Evolutionary conservation across 2,329 filamentous ascomycete genomes (phyloP).

Genomic region (Apiospora marii): DNA sequence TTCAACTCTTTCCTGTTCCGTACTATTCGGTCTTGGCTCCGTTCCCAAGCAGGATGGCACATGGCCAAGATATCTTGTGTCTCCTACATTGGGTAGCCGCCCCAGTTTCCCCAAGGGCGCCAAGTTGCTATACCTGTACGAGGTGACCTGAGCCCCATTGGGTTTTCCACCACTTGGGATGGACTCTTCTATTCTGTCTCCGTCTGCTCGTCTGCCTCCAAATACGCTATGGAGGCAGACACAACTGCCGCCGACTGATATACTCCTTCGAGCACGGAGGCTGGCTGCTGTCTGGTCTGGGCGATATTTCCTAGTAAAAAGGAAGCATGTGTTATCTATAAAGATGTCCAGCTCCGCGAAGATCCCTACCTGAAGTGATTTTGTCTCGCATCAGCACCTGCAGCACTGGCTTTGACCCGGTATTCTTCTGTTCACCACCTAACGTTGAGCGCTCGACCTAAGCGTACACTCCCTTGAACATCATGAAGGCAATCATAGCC

Average conservation of each 20-base stretch:
- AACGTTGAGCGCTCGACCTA: background rate
- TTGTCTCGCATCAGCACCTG: too few relatives aligned
- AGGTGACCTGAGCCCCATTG: background rate
- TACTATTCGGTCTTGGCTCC: constrained; percentile 17
- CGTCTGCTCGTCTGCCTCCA: background rate
- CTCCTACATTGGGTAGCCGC: background rate
- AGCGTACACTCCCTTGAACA: background rate
- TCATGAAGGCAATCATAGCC: background rate
- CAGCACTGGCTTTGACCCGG: background rate
- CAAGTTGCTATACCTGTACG: background rate
- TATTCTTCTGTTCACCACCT: background rate
- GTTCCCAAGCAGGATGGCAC: background rate
- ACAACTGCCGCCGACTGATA: background rate
- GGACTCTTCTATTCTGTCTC: background rate
- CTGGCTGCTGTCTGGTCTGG: background rate
- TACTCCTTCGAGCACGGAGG: background rate
- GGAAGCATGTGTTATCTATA: background rate
- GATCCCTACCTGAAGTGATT: background rate
- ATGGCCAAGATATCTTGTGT: background rate
- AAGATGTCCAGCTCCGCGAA: background rate
- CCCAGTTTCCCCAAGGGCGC: background rate
- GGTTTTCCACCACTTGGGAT: background rate
- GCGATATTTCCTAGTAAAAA: background rate
- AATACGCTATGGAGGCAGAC: background rate
- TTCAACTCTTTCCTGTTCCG: constrained; percentile 9